Percentiles rank a stretch among this genome's conserved stretches.
Conservation (phyloP, 768 basidiomycete genomes). For the Rubroboletus satanas region DNA sequence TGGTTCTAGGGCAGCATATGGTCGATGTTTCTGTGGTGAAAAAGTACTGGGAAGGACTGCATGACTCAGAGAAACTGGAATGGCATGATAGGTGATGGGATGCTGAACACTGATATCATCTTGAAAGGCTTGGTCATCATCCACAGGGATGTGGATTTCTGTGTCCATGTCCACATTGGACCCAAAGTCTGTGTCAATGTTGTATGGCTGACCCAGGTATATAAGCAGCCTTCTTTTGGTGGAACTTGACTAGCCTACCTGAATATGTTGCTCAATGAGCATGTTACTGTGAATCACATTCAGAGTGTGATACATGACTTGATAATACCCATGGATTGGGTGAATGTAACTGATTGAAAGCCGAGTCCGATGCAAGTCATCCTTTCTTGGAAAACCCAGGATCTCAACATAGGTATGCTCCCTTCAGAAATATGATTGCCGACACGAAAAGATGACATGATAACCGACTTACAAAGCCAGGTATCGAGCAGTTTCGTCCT, state of each 20-base stretch:
- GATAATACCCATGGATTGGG: conserved; percentile 16
- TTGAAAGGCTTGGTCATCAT: background rate
- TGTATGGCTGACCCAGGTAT: conserved; percentile 5
- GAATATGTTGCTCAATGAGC: conserved; percentile 1
- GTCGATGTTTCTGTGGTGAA: conserved; percentile 19
- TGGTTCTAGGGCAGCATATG: conserved; percentile 16
- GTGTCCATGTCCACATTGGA: background rate
- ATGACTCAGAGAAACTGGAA: background rate
- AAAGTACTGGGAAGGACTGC: conserved; percentile 14
- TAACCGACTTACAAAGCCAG: conserved; percentile 13
- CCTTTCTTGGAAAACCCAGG: background rate
- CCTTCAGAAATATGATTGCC: conserved; percentile 7
- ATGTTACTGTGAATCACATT: conserved; percentile 18
- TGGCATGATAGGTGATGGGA: background rate
- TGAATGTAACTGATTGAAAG: conserved; percentile 15
- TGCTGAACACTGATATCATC: background rate
- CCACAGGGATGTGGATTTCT: background rate
- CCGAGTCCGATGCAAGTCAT: background rate
- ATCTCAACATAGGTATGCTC: conserved; percentile 19
- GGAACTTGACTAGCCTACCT: conserved; percentile 6
- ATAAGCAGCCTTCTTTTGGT: background rate
- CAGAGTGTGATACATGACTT: conserved; percentile 27
- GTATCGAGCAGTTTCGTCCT: conserved; percentile 8
- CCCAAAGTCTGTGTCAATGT: background rate
- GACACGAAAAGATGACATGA: background rate